phyloP scores from a whole-genome alignment of 2,329 filamentous ascomycete species.

The Sphaerulina musiva region DNA sequence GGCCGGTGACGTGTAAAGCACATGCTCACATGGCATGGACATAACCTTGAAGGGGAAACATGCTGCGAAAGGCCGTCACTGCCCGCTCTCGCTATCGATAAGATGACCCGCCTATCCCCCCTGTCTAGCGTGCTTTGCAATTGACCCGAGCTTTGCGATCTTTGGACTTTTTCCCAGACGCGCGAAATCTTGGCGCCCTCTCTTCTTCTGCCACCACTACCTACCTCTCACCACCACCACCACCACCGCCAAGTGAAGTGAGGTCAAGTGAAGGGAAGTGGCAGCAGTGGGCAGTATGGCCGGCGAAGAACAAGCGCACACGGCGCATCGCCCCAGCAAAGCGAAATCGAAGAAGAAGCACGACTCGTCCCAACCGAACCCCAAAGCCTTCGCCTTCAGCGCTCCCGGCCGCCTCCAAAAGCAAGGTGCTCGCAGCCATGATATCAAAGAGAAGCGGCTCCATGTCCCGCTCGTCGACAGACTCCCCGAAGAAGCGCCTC shows the following conservation, averaged over 20 bases:
- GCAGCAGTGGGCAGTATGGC: slow-evolving; percentile 22
- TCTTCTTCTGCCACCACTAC: background rate
- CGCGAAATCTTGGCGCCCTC: slow-evolving; percentile 13
- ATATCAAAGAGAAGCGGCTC: slow-evolving; percentile 89
- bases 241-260: background rate
- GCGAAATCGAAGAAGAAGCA: slow-evolving; percentile 88
- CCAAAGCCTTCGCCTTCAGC: slow-evolving; percentile 82
- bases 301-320: slow-evolving; percentile 63
- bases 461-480: slow-evolving; percentile 97
- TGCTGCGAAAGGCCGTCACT: background rate
- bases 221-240: too few relatives aligned
- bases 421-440: slow-evolving; percentile 64
- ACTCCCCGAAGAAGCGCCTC: slow-evolving; percentile 88
- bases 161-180: slow-evolving; percentile 1
- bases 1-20: slow-evolving; percentile 6
- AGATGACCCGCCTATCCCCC: too few relatives aligned
- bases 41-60: too few relatives aligned
- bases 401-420: slow-evolving; percentile 74
- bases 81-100: slow-evolving; percentile 6
- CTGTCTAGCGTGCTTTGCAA: background rate
- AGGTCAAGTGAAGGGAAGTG: background rate
- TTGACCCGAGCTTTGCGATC: slow-evolving; percentile 3
- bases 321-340: slow-evolving; percentile 78
- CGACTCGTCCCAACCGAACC: slow-evolving; percentile 59
- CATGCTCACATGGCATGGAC: background rate